Base-by-base conservation (phyloP, 2,329 filamentous ascomycete genomes). In the Leptographium flavum region DNA sequence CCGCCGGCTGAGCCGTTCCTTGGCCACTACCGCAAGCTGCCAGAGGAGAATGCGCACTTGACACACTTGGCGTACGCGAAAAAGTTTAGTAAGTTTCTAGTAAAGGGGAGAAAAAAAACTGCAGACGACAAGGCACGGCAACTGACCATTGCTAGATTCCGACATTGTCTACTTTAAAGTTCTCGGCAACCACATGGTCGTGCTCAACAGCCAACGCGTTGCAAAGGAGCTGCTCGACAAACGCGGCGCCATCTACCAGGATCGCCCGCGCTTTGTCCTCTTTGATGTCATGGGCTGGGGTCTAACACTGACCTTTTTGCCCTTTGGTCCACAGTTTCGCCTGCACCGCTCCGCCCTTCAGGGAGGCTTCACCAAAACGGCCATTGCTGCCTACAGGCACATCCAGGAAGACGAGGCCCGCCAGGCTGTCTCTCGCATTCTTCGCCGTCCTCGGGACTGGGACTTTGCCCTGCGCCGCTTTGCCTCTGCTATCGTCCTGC, bases 221-320 rank as follows among this genome's bases (percentile, higher is more conserved):
- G 63, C 63, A 10, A 56, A 55, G 37, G 64, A 67, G 23, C 55
- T 68, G 25, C 56, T 68, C 9, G 60, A 63, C 47, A 61, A 60
- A 40, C 58, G 62, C 15, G 62, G 63, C 3, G 56, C 59, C 42
- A 64, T 61, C 45, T 68, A 64, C 48, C 58, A 55, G 27, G 60
- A 63, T 47, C 54, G 65, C 10, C 65, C 65, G 9, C 55, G 57
- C 25, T 65, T 66, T 49, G 58, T 61, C 17, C 52, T 62, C 4
- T 60, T 60, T 23, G 56, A 60, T 33, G 57, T 64, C 13, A 64
- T 65, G 62, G 65, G 64, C 30, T 69, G 66, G 66, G 58, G 61
- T 2, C 58, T 61, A n/a, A 68, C 65, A 1, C 53, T 67, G 27
- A 67, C 65, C 11, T 69, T 66, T 50, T 57, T 66, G 5, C 57